Conservation (phyloP, 139 green algal species). For the Auxenochlorella pyrenoidosa region DNA sequence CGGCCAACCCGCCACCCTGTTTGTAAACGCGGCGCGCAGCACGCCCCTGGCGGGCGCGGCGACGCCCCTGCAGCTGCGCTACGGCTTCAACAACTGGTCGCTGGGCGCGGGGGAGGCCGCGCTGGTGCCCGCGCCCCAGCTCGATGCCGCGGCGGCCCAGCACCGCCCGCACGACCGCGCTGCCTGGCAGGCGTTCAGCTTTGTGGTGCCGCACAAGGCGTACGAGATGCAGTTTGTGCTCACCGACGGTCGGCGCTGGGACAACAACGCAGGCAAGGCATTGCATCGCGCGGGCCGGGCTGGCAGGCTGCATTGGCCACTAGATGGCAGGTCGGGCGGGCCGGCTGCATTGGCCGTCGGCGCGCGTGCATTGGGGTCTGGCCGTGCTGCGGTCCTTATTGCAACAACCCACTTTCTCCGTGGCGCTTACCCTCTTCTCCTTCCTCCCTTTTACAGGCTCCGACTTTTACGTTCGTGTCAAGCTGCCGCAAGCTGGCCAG, state of each 20-base stretch:
- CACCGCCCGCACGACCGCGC: background rate
- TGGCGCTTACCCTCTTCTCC: background rate
- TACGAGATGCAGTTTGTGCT: constrained; percentile 61
- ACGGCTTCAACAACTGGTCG: constrained; percentile 19
- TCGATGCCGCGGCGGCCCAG: background rate
- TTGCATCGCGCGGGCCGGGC: background rate
- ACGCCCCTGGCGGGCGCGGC: background rate
- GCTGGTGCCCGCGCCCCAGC: background rate
- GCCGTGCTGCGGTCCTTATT: background rate
- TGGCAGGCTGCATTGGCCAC: background rate
- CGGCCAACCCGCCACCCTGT: constrained; percentile 19
- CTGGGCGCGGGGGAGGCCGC: background rate
- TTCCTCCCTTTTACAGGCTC: background rate
- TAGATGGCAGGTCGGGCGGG: too few relatives aligned
- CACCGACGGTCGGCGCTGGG: constrained; percentile 34
- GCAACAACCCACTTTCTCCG: too few relatives aligned
- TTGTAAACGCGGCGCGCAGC: constrained; percentile 24
- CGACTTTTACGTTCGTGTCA: constrained; percentile 50
- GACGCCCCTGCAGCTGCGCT: background rate
- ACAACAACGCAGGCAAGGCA: constrained; percentile 42
- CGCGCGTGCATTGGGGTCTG: background rate
- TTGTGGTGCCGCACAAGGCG: constrained; percentile 40
- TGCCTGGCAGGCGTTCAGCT: background rate
- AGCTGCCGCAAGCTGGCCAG: background rate
- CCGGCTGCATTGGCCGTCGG: background rate